Conservation (phyloP, 257 asterid genomes). For the Haberlea rhodopensis region DNA sequence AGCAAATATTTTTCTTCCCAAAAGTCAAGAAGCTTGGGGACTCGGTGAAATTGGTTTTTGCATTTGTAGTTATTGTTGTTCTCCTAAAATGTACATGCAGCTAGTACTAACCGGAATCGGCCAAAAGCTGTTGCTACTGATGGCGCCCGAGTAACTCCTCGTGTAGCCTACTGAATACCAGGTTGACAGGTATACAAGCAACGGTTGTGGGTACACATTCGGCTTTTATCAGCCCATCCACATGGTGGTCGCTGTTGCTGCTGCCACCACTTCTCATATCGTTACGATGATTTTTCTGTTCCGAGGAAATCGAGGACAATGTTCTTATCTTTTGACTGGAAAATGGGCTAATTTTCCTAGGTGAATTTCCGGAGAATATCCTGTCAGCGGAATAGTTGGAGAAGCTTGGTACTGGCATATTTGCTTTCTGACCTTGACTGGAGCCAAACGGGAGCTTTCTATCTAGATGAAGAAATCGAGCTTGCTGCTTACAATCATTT, state of each 20-base stretch:
- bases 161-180: conserved; percentile 88
- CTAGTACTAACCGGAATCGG: conserved; percentile 34
- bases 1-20: conserved; percentile 15
- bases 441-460: conserved; percentile 31
- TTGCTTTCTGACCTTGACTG: conserved; percentile 32
- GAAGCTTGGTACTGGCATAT: conserved; percentile 27
- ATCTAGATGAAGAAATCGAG: conserved; percentile 30
- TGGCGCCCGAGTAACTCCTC: conserved; percentile 78
- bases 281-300: conserved; percentile 33
- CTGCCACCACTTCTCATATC: conserved; percentile 31
- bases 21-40: conserved; percentile 22
- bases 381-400: conserved; percentile 33
- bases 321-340: conserved; percentile 68
- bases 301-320: conserved; percentile 70
- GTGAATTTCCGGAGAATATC: conserved; percentile 46
- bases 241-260: conserved; percentile 30
- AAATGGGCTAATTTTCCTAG: conserved; percentile 46
- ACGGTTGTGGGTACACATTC: conserved; percentile 47
- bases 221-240: conserved; percentile 51
- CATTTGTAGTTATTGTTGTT: conserved; percentile 40
- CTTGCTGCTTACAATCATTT: conserved; percentile 34
- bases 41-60: conserved; percentile 12
- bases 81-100: conserved; percentile 60
- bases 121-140: conserved; percentile 34
- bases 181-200: conserved; percentile 89